These are phyloP conservation scores for Cordyceps cicadae DNA, from an alignment of 2,329 filamentous ascomycete genomes.

Conservation along the genomic window DNA sequence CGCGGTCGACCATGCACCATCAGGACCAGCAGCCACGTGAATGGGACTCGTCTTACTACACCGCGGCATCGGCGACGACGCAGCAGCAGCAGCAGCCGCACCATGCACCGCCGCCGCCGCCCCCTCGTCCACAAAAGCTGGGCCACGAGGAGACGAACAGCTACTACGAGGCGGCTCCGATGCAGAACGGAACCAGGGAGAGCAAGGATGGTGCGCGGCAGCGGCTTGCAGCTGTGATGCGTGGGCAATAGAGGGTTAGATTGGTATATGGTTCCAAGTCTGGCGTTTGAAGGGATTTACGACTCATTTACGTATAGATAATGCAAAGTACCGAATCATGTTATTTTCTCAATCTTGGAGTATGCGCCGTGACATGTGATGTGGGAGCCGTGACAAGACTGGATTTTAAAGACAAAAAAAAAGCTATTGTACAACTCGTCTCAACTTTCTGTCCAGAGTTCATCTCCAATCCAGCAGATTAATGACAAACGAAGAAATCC, in stretches of 20 bases:
- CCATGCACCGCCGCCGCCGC: conserved; percentile 27
- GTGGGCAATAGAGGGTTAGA: neutral
- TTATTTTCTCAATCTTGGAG: neutral
- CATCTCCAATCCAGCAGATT: neutral
- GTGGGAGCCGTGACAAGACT: too few species aligned
- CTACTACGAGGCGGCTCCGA: conserved; percentile 23
- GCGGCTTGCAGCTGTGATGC: conserved; percentile 10
- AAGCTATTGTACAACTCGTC: neutral
- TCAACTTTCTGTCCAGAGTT: neutral
- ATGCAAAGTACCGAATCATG: neutral
- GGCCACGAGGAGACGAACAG: conserved; percentile 26
- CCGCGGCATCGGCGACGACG: conserved; percentile 10
- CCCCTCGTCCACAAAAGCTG: conserved; percentile 28
- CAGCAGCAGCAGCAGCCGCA: conserved; percentile 16
- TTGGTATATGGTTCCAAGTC: neutral
- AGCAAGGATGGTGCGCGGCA: conserved; percentile 8
- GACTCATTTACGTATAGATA: neutral
- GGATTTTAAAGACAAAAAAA: neutral
- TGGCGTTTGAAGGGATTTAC: neutral
- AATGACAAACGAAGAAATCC: neutral
- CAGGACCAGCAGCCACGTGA: conserved; percentile 14
- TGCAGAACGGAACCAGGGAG: conserved; percentile 11
- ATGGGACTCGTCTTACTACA: conserved; percentile 24
- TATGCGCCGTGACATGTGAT: too few species aligned
- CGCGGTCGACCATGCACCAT: neutral